Evolutionary conservation across 2,329 filamentous ascomycete genomes (phyloP).

Genomic region (Fusarium liriodendri): DNA sequence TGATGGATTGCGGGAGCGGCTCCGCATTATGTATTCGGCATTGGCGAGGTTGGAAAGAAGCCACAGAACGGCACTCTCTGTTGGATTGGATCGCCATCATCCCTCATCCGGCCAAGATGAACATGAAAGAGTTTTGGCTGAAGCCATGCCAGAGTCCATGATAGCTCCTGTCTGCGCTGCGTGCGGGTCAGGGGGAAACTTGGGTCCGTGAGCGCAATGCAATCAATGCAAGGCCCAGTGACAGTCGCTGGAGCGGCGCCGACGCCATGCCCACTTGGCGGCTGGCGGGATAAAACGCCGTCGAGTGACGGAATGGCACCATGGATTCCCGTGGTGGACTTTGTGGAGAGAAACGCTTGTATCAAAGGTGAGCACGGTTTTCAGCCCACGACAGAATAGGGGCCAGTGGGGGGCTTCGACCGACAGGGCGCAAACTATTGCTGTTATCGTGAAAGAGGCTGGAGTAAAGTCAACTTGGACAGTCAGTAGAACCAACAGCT

Average conservation of each 20-base stretch:
- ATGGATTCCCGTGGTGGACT: constrained; percentile 29
- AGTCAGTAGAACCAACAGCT: neutral
- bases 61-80: neutral
- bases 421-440: neutral
- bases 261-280: constrained; percentile 35
- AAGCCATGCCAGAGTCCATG: neutral
- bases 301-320: constrained; percentile 30
- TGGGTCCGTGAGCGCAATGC: constrained; percentile 1
- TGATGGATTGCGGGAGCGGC: neutral
- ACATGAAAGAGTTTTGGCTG: neutral
- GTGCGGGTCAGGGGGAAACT: neutral
- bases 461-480: neutral
- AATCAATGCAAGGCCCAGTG: constrained; percentile 6
- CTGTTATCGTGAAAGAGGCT: neutral
- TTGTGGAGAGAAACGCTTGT: constrained; percentile 22
- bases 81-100: neutral
- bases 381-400: constrained; percentile 31
- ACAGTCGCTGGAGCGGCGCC: constrained; percentile 21
- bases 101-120: neutral
- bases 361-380: constrained; percentile 27
- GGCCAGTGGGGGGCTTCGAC: neutral
- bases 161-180: neutral
- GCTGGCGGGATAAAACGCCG: constrained; percentile 34
- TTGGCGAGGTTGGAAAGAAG: neutral
- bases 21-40: neutral